Evolutionary conservation across 441 rosid species (phyloP), one percentile per base, ranked within the genome.

Genomic region (Rhodomyrtus psidioides): DNA sequence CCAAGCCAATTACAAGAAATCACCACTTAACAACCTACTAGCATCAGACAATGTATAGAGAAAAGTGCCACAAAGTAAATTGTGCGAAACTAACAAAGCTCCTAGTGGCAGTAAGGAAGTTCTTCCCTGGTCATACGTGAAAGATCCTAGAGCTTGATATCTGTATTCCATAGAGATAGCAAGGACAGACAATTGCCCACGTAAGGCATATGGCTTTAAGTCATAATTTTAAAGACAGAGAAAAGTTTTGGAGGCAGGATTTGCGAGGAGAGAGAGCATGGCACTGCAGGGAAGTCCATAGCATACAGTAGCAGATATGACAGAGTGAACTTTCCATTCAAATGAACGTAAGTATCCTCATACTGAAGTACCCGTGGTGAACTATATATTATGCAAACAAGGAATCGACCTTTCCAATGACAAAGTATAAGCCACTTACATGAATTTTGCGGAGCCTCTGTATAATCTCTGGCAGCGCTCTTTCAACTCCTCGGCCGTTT

Each of bases 391-490:
- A 62, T 65, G 76, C 76, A 65, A 65, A 65, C 76, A 34, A 24
- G 46, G 76, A 65, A 65, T 65, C 19, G 76, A 65, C 46, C 46
- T 34, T 12, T 65, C 76, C 15, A 65, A 83, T 27, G 82, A 55
- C 74, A 87, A 15, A 21, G 65, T 26, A 21, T 65, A 27, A 74
- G 62, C 42, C 44, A 87, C 94, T 89, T 90, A 93, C 95, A 92
- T 89, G 86, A 91, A 95, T 86, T 89, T 92, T 83, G 89, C 87
- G 81, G 92, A 93, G 84, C 98, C 99, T 89, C 91, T 93, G 89
- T 89, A 91, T 49, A 96, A 90, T 60, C 57, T 91, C 87, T 93
- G 97, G 90, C 98, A 96, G 84, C 98, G 96, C 87, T 93, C 95
- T 89, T 89, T 93, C 84, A 96, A 87, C 90, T 93, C 98, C 46